Percentiles rank a stretch among this genome's conserved stretches.
Evolutionary conservation across 331 rosid species (phyloP).

Genomic region (Erythrophleum ivorense): DNA sequence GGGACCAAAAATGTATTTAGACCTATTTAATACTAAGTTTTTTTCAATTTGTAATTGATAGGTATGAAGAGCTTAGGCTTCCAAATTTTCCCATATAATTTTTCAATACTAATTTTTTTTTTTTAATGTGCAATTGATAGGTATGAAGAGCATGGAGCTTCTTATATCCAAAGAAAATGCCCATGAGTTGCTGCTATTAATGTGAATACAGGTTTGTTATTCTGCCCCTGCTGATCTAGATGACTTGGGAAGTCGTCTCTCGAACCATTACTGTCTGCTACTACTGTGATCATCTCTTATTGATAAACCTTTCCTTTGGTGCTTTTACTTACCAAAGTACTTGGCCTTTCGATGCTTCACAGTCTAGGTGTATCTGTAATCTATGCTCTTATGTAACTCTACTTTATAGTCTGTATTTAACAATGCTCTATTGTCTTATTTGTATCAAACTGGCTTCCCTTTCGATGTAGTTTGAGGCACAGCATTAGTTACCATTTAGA

Average conservation of each 20-base stretch:
- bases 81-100: not conserved
- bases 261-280: constrained; percentile 1
- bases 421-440: not conserved
- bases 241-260: constrained; percentile 30
- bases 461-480: constrained; percentile 12
- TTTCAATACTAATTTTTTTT: constrained; percentile 12
- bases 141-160: constrained; percentile 99
- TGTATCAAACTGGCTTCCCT: constrained; percentile 19
- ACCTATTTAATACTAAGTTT: not conserved
- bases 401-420: constrained; percentile 37
- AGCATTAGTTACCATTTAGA: constrained; percentile 1
- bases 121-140: constrained; percentile 46
- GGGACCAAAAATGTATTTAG: too few species aligned
- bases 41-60: constrained; percentile 42
- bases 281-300: constrained; percentile 18
- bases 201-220: constrained; percentile 31
- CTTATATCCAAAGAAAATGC: constrained; percentile 94
- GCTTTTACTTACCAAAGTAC: constrained; percentile 34
- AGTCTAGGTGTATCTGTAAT: constrained; percentile 32
- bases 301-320: constrained; percentile 11
- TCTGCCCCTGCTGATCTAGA: constrained; percentile 8
- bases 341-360: constrained; percentile 35
- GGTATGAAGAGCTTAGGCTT: constrained; percentile 83
- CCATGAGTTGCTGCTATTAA: constrained; percentile 55
- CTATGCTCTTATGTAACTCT: constrained; percentile 34